Base-by-base conservation (phyloP, 106 monocot genomes). In the Posidonia australis region DNA sequence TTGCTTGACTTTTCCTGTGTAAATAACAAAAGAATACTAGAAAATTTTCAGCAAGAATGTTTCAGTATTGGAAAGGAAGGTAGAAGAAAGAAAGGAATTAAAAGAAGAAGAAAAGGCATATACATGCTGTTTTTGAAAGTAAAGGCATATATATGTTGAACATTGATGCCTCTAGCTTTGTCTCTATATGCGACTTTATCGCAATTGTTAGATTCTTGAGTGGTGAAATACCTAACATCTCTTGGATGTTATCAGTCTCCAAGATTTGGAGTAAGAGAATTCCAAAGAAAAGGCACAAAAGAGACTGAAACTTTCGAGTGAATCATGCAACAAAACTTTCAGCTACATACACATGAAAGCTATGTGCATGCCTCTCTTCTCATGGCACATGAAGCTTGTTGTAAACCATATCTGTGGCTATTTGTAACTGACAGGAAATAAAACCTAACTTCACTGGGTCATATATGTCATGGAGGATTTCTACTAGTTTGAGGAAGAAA, bases 1-100 rank as follows among this genome's bases (percentile, higher is more conserved):
- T 90, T 44, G 86, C 84, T 71, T 90, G 94, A 71, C 79, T 90
- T 67, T 96, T 96, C 60, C 94, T 96, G 69, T 49, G 19, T 31
- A 44, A n/a, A 65, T 5, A 46, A n/a, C 29, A 44, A 44, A 42
- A 62, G n/a, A 62, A 44, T n/a, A 62, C 12, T 17, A 13, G 43
- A 9, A 44, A 21, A 44, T 20, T 27, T 20, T 20, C 36, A 16
- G n/a, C 18, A 12, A 20, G 62, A 41, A 43, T 11, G n/a, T n/a
- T n/a, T n/a, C n/a, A n/a, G n/a, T 19, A 11, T 12, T 13, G 36
- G 43, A 12, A 19, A 21, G 9, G 18, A n/a, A 31, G 19, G 28
- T 26, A 29, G 27, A 13, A 52, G 53, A 22, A 22, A 7, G 7
- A 36, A 7, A 36, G 7, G 36, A 36, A 36, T 2, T 4, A 36